Evolutionary conservation across 805 yeast genomes (phyloP).

Genomic region (Nakazawaea peltata): DNA sequence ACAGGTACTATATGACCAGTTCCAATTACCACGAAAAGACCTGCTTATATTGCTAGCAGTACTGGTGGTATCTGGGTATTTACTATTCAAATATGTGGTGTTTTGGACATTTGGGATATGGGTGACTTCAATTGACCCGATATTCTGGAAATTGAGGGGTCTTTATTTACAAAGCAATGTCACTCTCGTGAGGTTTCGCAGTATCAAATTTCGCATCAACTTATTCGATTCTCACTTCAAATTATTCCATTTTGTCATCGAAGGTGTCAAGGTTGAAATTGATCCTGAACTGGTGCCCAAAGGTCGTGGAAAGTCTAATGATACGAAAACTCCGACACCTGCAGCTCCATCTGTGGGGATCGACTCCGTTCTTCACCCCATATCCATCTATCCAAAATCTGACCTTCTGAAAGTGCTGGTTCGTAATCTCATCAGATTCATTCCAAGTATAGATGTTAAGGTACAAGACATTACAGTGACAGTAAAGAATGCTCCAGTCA

Average conservation of each 20-base stretch:
- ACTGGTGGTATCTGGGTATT: neutral
- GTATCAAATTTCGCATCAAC: constrained; percentile 10
- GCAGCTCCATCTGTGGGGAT: too few species aligned
- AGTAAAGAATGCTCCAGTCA: neutral
- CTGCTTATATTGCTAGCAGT: neutral
- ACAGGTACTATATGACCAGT: too few species aligned
- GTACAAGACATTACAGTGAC: constrained; percentile 12
- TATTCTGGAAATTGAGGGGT: constrained; percentile 15
- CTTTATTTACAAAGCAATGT: constrained; percentile 11
- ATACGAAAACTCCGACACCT: too few species aligned
- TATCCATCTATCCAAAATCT: constrained; percentile 14
- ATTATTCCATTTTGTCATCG: constrained; percentile 10
- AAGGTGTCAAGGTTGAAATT: constrained; percentile 7
- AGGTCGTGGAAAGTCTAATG: too few species aligned
- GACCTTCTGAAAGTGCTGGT: constrained; percentile 9
- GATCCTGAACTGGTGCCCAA: constrained; percentile 1
- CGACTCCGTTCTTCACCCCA: too few species aligned
- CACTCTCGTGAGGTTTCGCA: constrained; percentile 1
- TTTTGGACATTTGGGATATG: constrained; percentile 17
- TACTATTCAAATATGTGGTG: neutral
- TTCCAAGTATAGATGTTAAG: constrained; percentile 17
- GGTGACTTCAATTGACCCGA: constrained; percentile 21
- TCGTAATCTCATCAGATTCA: constrained; percentile 11
- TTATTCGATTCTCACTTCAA: constrained; percentile 11
- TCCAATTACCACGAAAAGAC: too few species aligned